Evolutionary conservation across 805 yeast species (phyloP), one percentile per base, ranked within the genome.

Genomic region (Tetrapisispora namnaoensis): DNA sequence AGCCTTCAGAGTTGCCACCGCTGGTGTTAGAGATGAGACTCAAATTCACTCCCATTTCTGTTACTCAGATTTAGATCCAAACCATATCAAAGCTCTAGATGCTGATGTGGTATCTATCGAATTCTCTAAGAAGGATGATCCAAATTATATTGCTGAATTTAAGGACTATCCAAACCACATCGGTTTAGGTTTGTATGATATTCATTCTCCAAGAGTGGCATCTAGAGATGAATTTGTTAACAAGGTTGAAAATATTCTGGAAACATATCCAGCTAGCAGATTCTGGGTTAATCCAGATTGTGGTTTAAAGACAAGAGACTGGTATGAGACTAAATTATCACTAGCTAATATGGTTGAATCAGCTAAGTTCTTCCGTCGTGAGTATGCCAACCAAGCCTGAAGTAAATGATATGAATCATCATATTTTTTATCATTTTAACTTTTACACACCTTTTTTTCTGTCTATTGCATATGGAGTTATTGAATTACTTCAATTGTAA

Each of bases 221-320:
- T 90, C 99, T 52, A 86, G 84, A 77, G 89, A 86, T 71, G 99
- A 93, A 78, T 91, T 93, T 75, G 83, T 88, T 72, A 75, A 83
- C 70, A 89, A 96, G 78, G 87, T 93, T 68, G 82, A 81, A 69
- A 93, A 88, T 72, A 90, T 93, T 77, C 78, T 93, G 75, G 88
- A 89, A 79, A 93, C 86, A 53, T 91, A 91, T 80, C 97, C 97
- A 71, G 95, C 93, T 70, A 87, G 86, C 73, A 91, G 90, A 75
- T 86, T 93, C 82, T 93, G 99, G 99, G 95, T 93, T 70, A 93
- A 93, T 95, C 99, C 99, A 69, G 99, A 93, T 79, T 93, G 99
- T 83, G 99, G 99, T 82, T 83, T 93, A 74, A 93, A 93, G 86
- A 93, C 99, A 73, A 90, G 99, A 84, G 96, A 95, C 65, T 93